phyloP scores from a whole-genome alignment of 495 filamentous ascomycete species.

The Penicillium herquei region DNA sequence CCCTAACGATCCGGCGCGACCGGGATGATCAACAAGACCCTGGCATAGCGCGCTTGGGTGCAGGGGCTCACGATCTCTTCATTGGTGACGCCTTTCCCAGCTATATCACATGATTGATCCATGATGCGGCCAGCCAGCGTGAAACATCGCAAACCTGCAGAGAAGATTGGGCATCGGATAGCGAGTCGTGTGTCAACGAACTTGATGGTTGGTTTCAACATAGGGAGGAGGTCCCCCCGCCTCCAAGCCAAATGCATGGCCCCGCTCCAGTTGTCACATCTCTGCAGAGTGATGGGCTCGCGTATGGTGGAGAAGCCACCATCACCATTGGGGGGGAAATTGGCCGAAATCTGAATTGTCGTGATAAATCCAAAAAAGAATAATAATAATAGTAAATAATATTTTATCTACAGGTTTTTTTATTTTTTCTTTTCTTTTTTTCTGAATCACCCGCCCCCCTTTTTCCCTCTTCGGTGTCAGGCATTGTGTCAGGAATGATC shows the following conservation, averaged over 20 bases:
- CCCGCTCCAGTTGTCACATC: conserved; percentile 27
- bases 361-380: neutral
- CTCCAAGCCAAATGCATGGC: conserved; percentile 19
- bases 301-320: conserved; percentile 16
- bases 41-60: conserved; percentile 21
- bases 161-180: conserved; percentile 13
- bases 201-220: conserved; percentile 5
- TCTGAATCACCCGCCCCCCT: neutral
- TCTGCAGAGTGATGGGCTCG: conserved; percentile 30
- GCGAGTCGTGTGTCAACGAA: conserved; percentile 19
- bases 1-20: conserved; percentile 25
- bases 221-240: neutral
- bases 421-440: neutral
- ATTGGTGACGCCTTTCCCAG: conserved; percentile 27
- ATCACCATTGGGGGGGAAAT: conserved; percentile 18
- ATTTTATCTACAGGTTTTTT: conserved; percentile 16
- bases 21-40: conserved; percentile 27
- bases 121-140: conserved; percentile 40
- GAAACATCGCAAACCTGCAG: conserved; percentile 41
- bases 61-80: conserved; percentile 17
- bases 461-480: neutral
- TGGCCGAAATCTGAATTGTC: conserved; percentile 19
- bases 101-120: conserved; percentile 42
- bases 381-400: neutral
- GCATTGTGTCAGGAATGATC: no score